Evolutionary conservation across 768 basidiomycete genomes (phyloP).

Genomic region (Calvatia gigantea): DNA sequence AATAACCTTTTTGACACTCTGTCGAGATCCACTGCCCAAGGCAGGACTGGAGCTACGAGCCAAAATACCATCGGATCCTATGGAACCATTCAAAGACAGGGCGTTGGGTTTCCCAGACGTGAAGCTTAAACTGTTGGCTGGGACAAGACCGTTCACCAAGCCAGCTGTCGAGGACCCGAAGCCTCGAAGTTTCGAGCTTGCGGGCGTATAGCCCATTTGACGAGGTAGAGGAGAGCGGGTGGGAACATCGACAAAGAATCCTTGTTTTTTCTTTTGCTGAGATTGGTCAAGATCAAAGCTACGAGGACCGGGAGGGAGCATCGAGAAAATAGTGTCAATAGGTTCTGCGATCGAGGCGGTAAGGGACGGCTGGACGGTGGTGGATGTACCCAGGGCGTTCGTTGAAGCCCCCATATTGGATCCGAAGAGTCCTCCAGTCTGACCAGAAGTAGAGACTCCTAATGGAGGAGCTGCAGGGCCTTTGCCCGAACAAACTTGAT

Average conservation of each 20-base stretch:
- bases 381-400: conserved; percentile 36
- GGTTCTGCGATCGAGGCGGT: conserved; percentile 90
- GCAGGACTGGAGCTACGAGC: conserved; percentile 58
- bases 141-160: conserved; percentile 32
- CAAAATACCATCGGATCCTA: conserved; percentile 58
- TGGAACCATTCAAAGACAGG: conserved; percentile 44
- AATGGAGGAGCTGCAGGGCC: conserved; percentile 47
- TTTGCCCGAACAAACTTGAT: conserved; percentile 47
- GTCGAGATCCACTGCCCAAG: conserved; percentile 63
- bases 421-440: conserved; percentile 40
- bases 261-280: conserved; percentile 69
- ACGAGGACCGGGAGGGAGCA: conserved; percentile 72
- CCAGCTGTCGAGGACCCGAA: conserved; percentile 48
- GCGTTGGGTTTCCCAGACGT: conserved; percentile 53
- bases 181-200: conserved; percentile 69
- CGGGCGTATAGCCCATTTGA: conserved; percentile 61
- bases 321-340: conserved; percentile 66
- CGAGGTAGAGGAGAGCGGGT: conserved; percentile 69
- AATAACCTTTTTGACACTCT: conserved; percentile 92
- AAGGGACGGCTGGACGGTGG: conserved; percentile 48
- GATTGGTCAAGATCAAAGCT: conserved; percentile 55
- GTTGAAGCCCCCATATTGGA: conserved; percentile 27
- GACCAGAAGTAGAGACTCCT: conserved; percentile 28
- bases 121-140: conserved; percentile 41
- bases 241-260: conserved; percentile 74